These are phyloP conservation scores for Warburgia ugandensis DNA, from an alignment of 164 flowering plant species.

Conservation along the genomic window DNA sequence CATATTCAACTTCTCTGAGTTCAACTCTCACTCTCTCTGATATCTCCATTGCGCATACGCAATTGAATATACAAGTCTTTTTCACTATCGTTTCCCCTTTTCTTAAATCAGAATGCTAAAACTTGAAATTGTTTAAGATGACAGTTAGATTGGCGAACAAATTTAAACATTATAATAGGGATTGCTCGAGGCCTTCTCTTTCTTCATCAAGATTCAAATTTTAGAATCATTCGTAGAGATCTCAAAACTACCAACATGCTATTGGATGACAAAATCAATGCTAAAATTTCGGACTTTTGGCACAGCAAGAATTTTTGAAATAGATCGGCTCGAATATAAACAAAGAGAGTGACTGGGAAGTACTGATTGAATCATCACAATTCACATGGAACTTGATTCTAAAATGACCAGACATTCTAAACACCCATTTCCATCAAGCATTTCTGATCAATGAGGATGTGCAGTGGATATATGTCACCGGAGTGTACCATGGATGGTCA, in stretches of 20 bases:
- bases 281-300: constrained; percentile 52
- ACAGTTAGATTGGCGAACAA: constrained; percentile 18
- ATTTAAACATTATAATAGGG: constrained; percentile 26
- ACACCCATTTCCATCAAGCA: neutral
- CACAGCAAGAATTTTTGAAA: constrained; percentile 31
- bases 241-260: constrained; percentile 50
- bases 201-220: constrained; percentile 50
- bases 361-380: neutral
- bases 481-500: constrained; percentile 22
- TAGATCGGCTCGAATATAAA: constrained; percentile 14
- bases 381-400: neutral
- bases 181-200: constrained; percentile 50
- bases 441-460: neutral
- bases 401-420: neutral
- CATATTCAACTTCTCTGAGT: neutral
- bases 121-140: constrained; percentile 1
- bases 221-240: constrained; percentile 47
- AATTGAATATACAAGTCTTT: neutral
- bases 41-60: neutral
- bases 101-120: neutral
- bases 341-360: constrained; percentile 27
- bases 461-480: constrained; percentile 23
- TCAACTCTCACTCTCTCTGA: neutral
- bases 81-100: neutral
- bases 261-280: constrained; percentile 35